Evolutionary conservation across 1,284 basidiomycete genomes (phyloP), one percentile per base, ranked within the genome.

Genomic region (Leccinum holopus): DNA sequence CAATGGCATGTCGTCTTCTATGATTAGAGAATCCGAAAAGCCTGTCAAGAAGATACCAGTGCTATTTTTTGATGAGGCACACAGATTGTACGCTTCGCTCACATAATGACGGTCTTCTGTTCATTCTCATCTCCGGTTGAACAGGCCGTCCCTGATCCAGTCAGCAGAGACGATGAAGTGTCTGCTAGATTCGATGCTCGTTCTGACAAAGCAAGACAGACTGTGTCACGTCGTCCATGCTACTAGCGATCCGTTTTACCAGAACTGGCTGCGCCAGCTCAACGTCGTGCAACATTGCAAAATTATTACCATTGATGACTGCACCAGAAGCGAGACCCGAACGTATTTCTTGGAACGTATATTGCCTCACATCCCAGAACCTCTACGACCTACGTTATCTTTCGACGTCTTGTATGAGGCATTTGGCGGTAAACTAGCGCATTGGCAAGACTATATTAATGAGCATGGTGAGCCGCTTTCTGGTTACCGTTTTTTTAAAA

Each of bases 211-310:
- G 77, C 91, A 94, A 75, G 88, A 94, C 70, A 80, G 89, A 14
- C 74, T 94, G 12, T 91, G 90, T 67, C 91, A 93, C 69, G 88
- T 92, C 68, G 85, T 94, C 57, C 91, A 93, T 66, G 89, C 91
- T 2, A 92, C 92, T 2, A 90, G 87, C 69, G 91, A 94, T 66
- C 87, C 91, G 0, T 92, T 93, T 76, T 93, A 92, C 72, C 89
- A 91, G 69, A 90, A 87, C 33, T 93, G 88, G 88, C 79, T 91
- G 49, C 80, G 89, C 62, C 87, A 89, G 68, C 77, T 90, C 60
- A 90, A 88, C 65, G 81, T 91, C 55, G 87, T 88, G 81, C 88
- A 90, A 69, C 88, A 92, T 70, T 92, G 90, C 79, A 91, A 89
- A 84, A 87, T 93, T 59, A 81, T 94, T 63, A 90, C 89, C 2